Percentiles rank a stretch among this genome's conserved stretches.
These are phyloP conservation scores for Xylaria bambusicola DNA, from an alignment of 495 filamentous ascomycete species.

Conservation along the genomic window DNA sequence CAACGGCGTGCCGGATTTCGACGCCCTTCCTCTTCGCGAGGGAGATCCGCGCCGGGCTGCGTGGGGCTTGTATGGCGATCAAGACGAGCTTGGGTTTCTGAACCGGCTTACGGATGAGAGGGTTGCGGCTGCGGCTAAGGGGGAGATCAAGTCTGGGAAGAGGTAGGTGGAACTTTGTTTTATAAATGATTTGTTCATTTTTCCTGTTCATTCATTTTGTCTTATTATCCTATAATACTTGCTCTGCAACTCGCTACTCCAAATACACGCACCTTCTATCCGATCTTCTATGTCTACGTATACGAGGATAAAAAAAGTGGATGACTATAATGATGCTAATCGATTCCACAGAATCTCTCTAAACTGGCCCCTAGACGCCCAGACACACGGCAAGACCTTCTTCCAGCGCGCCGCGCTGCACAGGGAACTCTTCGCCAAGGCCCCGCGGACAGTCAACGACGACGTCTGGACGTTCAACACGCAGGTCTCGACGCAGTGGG, in stretches of 20 bases:
- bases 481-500: conserved; percentile 51
- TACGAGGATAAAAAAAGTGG: no score
- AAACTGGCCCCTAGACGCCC: conserved; percentile 48
- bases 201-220: no score
- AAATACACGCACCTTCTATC: no score
- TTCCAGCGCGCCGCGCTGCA: conserved; percentile 44
- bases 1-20: conserved; percentile 46
- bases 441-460: conserved; percentile 52
- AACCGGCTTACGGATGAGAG: conserved; percentile 48
- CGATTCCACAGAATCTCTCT: conserved; percentile 50
- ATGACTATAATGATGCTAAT: no score
- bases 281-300: no score
- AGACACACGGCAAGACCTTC: conserved; percentile 34
- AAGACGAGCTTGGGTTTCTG: conserved; percentile 51
- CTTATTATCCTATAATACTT: no score
- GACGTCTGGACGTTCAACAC: conserved; percentile 64
- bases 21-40: conserved; percentile 44
- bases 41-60: conserved; percentile 46
- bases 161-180: conserved; percentile 22
- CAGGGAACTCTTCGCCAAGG: conserved; percentile 41
- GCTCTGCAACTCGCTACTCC: no score
- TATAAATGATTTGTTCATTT: background rate
- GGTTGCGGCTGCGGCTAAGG: conserved; percentile 45
- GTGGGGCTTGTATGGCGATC: conserved; percentile 52
- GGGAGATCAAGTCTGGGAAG: conserved; percentile 54